Conservation (phyloP, 2,329 filamentous ascomycete species). For the Aspergillus terreus region DNA sequence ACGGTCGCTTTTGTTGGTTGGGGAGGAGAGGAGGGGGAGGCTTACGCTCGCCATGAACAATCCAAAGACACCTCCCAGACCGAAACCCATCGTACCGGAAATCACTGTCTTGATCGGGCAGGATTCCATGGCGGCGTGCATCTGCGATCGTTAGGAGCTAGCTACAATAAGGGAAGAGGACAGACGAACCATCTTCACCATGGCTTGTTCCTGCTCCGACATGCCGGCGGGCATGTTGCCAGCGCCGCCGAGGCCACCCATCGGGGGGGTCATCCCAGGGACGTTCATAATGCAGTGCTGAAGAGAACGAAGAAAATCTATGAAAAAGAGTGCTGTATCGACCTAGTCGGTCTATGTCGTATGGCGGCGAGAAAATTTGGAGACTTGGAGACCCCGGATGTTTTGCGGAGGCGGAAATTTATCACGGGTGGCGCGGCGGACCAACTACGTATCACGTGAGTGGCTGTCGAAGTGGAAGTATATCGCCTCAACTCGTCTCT, state of each 20-base stretch:
- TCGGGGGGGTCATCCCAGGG: conserved; percentile 30
- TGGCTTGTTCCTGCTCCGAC: conserved; percentile 46
- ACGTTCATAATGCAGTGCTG: conserved; percentile 28
- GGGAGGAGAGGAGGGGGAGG: conserved; percentile 14
- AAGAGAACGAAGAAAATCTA: background rate
- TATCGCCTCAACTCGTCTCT: background rate
- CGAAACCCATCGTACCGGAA: conserved; percentile 90
- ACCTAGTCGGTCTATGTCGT: too few species aligned
- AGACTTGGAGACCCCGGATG: conserved; percentile 15
- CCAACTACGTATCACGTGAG: conserved; percentile 25
- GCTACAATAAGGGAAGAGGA: background rate
- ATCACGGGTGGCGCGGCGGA: conserved; percentile 21
- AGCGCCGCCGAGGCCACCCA: conserved; percentile 25
- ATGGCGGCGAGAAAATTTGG: background rate
- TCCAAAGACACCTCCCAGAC: conserved; percentile 87
- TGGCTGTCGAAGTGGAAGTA: background rate
- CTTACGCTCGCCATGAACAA: conserved; percentile 96
- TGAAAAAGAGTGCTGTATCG: too few species aligned
- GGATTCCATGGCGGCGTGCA: conserved; percentile 84
- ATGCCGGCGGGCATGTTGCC: conserved; percentile 31
- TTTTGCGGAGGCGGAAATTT: conserved; percentile 35
- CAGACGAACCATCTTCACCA: conserved; percentile 43
- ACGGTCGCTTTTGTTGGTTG: background rate
- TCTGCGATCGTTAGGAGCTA: conserved; percentile 45
- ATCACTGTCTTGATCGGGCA: conserved; percentile 86